A percentile compares a stretch with the other conserved stretches of the same genome.
phyloP scores from a whole-genome alignment of 2,329 filamentous ascomycete species.

The Boeremia lycopersici region DNA sequence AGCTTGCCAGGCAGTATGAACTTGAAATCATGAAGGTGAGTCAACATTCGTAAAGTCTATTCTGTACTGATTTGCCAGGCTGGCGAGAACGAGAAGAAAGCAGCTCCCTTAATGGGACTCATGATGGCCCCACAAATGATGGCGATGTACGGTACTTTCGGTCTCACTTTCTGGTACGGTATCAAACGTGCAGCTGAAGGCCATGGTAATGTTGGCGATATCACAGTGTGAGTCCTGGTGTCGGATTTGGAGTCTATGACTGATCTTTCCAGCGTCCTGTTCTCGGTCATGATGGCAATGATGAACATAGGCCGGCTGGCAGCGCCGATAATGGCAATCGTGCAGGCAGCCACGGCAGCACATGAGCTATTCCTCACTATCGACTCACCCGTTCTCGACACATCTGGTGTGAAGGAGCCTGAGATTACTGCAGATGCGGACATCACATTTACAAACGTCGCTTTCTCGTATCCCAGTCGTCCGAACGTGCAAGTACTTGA shows the following conservation, averaged over 20 bases:
- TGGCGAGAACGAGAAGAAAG: conserved; percentile 33
- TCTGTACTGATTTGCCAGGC: conserved; percentile 14
- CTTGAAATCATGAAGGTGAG: conserved; percentile 28
- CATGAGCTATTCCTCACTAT: conserved; percentile 46
- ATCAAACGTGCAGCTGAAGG: conserved; percentile 44
- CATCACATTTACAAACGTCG: conserved; percentile 44
- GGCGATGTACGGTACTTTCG: conserved; percentile 46
- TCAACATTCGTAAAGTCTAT: too few species aligned
- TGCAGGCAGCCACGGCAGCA: conserved; percentile 45
- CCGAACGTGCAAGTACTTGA: conserved; percentile 69
- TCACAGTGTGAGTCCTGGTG: conserved; percentile 36
- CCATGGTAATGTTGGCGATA: conserved; percentile 36
- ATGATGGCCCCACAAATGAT: conserved; percentile 44
- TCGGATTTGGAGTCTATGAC: background rate
- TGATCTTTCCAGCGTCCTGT: conserved; percentile 38
- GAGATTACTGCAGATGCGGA: conserved; percentile 41
- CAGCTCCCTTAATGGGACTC: conserved; percentile 41
- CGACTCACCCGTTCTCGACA: conserved; percentile 38
- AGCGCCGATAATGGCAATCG: conserved; percentile 40
- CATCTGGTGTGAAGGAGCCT: conserved; percentile 42
- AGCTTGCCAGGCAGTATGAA: conserved; percentile 40
- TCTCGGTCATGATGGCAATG: conserved; percentile 48
- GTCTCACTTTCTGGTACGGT: conserved; percentile 49
- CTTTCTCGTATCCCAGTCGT: conserved; percentile 52
- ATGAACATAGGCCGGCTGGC: conserved; percentile 42